Evolutionary conservation across 306 rosid genomes (phyloP), one percentile per base, ranked within the genome.

Genomic region (Gastrolobium villosum): DNA sequence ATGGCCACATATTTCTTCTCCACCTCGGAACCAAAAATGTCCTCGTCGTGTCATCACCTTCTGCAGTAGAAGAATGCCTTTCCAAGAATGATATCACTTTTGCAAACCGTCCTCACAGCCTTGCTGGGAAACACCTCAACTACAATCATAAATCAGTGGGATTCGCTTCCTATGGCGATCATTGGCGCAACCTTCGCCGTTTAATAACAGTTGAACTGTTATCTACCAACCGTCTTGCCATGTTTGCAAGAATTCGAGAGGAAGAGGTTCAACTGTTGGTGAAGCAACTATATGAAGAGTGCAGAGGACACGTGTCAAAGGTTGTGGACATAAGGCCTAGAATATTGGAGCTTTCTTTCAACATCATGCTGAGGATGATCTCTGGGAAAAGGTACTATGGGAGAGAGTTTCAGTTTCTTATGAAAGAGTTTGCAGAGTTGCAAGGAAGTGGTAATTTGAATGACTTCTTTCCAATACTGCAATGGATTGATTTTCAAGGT

Each of bases 151-250:
- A 43, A 3, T 3, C 81, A 4, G 6, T 70, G 1, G 55, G 65
- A 4, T 62, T 40, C 13, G 66, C 82, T 8, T 54, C 87, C 46
- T 83, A 80, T 14, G 90, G 86, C 39, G 65, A 83, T 4, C 50
- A 76, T 45, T 86, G 90, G 86, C 83, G 87, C 32, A 71, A 41
- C 65, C 89, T 85, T 1, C 76, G 84, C 1, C 83, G 79, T 15
- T 20, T 84, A 2, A 20, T 46, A 7, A 44, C 78, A 6, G 6
- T 69, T 0, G 79, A 85, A 46, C 57, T 85, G 4, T 74, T 85
- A 44, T 85, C 86, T 2, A 4, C 14, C 4, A 52, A 34, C 7
- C 30, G 67, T 5, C 69, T 85, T 5, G 65, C 63, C 3, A 31
- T 14, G 13, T 77, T 63, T 8, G 36, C 80, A 0, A 4, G 7